Evolutionary conservation across 2,329 filamentous ascomycete species (phyloP), one percentile per base, ranked within the genome.

Genomic region (Sordariomycetes sp.): DNA sequence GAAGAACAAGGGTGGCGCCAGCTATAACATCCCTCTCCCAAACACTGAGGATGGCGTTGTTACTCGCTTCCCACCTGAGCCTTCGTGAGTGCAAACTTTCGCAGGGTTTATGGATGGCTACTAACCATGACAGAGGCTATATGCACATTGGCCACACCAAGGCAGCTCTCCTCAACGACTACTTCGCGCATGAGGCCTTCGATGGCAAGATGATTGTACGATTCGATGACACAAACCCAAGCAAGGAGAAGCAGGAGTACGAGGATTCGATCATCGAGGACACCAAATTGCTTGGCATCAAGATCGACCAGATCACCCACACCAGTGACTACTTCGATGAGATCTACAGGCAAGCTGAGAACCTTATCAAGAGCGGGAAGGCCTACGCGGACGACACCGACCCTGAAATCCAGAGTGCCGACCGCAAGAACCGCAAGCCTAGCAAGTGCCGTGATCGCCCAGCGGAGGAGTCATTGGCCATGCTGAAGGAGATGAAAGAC

Each of bases 181-280:
- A 94, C 70, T 96, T 96, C 48, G 90, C 87, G 29, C 87, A 95
- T 59, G 82, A 87, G 56, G 84, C 86, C 47, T 94, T 94, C 68
- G 80, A 90, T 40, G 92, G 92, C 50, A 93, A 82, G 49, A 70
- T 98, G 48, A 79, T 93, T 39, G 75, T 96, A 32, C 84, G 92
- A 39, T 92, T 98, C 52, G 92, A 98, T 55, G 92, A 98, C 54
- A 98, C 92, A 37, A 98, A 98, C 62, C 92, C 92, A 7, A 80
- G 83, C 39, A 96, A 96, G 59, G 92, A 98, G 70, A 95, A 94
- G 67, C 79, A 90, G 56, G 92, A 96, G 64, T 98, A 82, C 57
- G 82, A 96, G 56, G 87, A 96, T 60, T 75, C 87, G 5, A 98
- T 98, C 42, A 69, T 94, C 25, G 82, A 94, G 64, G 92, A 98